Percentiles rank a stretch among this genome's conserved stretches.
These are phyloP conservation scores for Hanseniaspora guilliermondii DNA, from an alignment of 805 yeast genomes.

Conservation along the genomic window DNA sequence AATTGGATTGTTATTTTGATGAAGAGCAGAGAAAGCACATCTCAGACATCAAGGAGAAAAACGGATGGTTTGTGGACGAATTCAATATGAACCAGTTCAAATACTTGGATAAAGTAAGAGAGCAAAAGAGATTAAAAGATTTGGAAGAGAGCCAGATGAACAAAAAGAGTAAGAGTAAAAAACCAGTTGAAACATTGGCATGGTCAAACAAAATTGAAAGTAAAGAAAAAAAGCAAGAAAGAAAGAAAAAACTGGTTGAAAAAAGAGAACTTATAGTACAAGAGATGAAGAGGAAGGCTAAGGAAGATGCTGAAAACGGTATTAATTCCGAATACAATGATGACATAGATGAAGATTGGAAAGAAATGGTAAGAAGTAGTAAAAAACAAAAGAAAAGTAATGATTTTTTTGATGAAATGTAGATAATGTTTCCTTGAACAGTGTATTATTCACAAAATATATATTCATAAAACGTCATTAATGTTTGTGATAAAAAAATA, in stretches of 20 bases:
- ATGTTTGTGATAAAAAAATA: too few species aligned
- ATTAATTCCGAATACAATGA: constrained; percentile 27
- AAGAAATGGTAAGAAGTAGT: constrained; percentile 54
- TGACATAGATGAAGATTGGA: constrained; percentile 68
- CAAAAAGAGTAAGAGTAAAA: constrained; percentile 30
- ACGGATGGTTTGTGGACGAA: constrained; percentile 57
- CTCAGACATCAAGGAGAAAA: constrained; percentile 23
- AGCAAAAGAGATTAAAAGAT: constrained; percentile 46
- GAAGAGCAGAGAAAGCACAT: constrained; percentile 31
- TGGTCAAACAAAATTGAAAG: constrained; percentile 67
- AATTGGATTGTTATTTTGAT: constrained; percentile 34
- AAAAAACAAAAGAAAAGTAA: constrained; percentile 43
- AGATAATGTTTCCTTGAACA: constrained; percentile 4
- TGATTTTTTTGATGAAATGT: constrained; percentile 53
- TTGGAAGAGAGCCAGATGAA: constrained; percentile 35
- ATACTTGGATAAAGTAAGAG: constrained; percentile 55
- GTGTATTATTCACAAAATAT: too few species aligned
- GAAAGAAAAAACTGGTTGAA: constrained; percentile 48
- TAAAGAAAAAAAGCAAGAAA: constrained; percentile 47
- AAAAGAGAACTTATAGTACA: constrained; percentile 55
- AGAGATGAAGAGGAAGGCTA: constrained; percentile 15
- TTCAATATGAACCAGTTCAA: constrained; percentile 53
- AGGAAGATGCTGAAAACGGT: constrained; percentile 34
- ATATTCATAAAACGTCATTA: too few species aligned
- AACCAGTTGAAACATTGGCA: constrained; percentile 46